These are phyloP conservation scores for Sugiyamaella grinbergsii DNA, from an alignment of 1,139 yeast species.

Conservation along the genomic window DNA sequence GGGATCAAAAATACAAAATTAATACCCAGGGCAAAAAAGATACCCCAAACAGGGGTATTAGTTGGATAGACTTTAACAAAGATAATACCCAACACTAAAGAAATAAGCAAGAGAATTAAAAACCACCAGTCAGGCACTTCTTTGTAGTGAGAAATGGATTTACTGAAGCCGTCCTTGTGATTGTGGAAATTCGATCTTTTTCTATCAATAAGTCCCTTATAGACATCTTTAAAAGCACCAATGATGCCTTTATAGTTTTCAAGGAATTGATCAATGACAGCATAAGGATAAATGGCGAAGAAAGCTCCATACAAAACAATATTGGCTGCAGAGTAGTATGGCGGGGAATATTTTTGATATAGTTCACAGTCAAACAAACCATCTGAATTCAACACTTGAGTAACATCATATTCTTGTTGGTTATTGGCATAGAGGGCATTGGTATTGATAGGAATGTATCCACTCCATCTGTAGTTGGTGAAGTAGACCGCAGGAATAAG, in stretches of 20 bases:
- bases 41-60: slow-evolving; percentile 55
- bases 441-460: slow-evolving; percentile 57
- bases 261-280: slow-evolving; percentile 31
- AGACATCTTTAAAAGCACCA: slow-evolving; percentile 29
- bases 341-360: slow-evolving; percentile 50
- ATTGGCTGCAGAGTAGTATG: slow-evolving; percentile 48
- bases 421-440: slow-evolving; percentile 52
- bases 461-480: slow-evolving; percentile 54
- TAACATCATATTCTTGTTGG: slow-evolving; percentile 50
- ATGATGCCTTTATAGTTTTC: slow-evolving; percentile 32
- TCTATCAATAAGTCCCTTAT: slow-evolving; percentile 17
- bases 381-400: slow-evolving; percentile 46
- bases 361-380: slow-evolving; percentile 41
- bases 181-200: slow-evolving; percentile 13
- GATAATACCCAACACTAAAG: slow-evolving; percentile 53
- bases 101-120: slow-evolving; percentile 48
- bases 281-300: slow-evolving; percentile 39
- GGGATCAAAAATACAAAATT: slow-evolving; percentile 58
- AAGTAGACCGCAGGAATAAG: slow-evolving; percentile 52
- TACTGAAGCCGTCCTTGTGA: slow-evolving; percentile 18
- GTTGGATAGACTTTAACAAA: slow-evolving; percentile 48
- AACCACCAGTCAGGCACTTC: slow-evolving; percentile 72
- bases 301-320: slow-evolving; percentile 43
- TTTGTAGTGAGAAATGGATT: slow-evolving; percentile 13
- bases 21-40: slow-evolving; percentile 58